Evolutionary conservation across 129 eudicot genomes (phyloP), one percentile per base, ranked within the genome.

Genomic region (Lonicera japonica): DNA sequence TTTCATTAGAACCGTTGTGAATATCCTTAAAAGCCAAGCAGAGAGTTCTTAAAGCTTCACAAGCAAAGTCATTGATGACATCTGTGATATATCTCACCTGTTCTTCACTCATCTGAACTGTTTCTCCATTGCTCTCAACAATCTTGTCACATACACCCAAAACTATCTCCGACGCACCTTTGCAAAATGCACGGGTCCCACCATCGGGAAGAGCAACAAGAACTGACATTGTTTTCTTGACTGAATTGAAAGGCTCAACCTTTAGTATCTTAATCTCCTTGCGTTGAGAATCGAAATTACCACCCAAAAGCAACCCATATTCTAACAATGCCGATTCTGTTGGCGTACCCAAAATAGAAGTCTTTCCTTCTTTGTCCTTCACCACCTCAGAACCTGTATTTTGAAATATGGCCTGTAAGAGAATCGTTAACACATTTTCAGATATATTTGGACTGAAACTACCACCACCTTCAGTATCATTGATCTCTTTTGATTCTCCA

Each of bases 131-230:
- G 11, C 54, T 56, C 56, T 81, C 82, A 21, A 94, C 41, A 48
- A 73, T 54, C 68, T 63, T 94, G 63, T 83, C 82, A 61, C 99
- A 94, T 70, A 76, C 64, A 54, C 58, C 68, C n/a, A 94, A 21
- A 45, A 94, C 67, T 60, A 94, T 88, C 74, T 94, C 99, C 5
- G 99, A 88, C 20, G 99, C 99, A 25, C 99, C 99, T 78, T 94
- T 94, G 77, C 88, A 76, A 20, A 80, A 88, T 4, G 96, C 96
- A 54, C 91, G 81, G 54, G 15, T 38, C 8, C 68, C 67, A 12
- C 89, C 95, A 55, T 56, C 76, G 11, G 89, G 92, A n/a, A 85
- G 81, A 23, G 68, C 45, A 1, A 82, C 84, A 54, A 92, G 77
- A 18, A 94, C 96, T n/a, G 91, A 83, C 99, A 94, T 94, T 25